Evolutionary conservation across 805 yeast genomes (phyloP), one percentile per base, ranked within the genome.

Genomic region (Jamesozyma hellenica): DNA sequence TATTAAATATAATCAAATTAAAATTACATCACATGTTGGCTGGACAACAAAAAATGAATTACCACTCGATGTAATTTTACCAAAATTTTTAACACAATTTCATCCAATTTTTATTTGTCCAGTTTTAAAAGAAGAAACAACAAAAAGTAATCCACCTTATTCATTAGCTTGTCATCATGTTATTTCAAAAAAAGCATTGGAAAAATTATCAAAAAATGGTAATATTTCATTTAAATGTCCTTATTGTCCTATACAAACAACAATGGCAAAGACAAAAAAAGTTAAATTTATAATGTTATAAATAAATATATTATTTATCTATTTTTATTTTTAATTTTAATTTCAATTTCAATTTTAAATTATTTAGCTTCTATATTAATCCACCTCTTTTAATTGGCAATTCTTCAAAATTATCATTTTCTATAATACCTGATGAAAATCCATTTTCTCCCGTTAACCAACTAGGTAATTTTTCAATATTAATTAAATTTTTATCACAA

Each of bases 401-500:
- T 19, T 46, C 48, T 18, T 39, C 40, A 30, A 63, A 64, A 33
- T 46, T 52, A 0, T 74, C 74, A 42, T 70, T 58, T 23, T 50
- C 51, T 4, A 74, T 58, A 0, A 45, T 50, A 0, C 87, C 87
- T 28, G 72, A 63, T 31, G 61, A 60, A 1, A 59, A 49, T 0
- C 82, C 81, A 44, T 78, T 79, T 55, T 82, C 86, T 2, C 94
- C 94, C 4, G 88, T 76, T 26, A 84, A 56, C 88, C 87, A 84
- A 25, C 76, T 71, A 1, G 95, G 94, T 13, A 82, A 60, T 0
- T 48, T 63, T n/a, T 67, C 62, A 0, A 82, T 71, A 47, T 81
- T 71, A 2, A 78, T 58, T 0, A 68, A 50, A 1, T 65, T 71
- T 45, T 61, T 41, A 38, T 64, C 65, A 21, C 86, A 72, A 14